Evolutionary conservation across 352 stramenopile genomes (phyloP).

Genomic region (Phytophthora megakarya): DNA sequence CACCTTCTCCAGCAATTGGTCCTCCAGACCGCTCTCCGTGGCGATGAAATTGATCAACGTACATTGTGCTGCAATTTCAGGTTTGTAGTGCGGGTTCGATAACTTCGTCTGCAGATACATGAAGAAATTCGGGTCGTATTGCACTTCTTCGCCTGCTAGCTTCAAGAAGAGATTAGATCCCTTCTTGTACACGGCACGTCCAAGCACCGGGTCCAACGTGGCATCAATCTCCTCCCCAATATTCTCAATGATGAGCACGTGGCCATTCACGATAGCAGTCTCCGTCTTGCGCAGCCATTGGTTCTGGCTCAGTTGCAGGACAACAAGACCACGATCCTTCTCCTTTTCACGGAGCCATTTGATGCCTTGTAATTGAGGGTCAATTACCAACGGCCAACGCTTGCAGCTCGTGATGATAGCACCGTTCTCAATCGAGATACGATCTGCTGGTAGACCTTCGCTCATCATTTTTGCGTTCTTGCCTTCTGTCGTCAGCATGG

Average conservation of each 20-base stretch:
- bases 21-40: conserved; percentile 95
- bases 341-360: conserved; percentile 98
- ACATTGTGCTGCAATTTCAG: conserved; percentile 96
- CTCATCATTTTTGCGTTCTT: conserved; percentile 98
- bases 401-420: conserved; percentile 98
- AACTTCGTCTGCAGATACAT: conserved; percentile 98
- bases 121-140: conserved; percentile 96
- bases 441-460: conserved; percentile 96
- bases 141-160: conserved; percentile 94
- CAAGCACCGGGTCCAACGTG: conserved; percentile 95
- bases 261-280: conserved; percentile 94
- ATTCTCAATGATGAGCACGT: conserved; percentile 98
- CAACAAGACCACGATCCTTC: conserved; percentile 90
- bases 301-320: conserved; percentile 96
- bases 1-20: conserved; percentile 96
- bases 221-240: conserved; percentile 97
- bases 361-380: conserved; percentile 97
- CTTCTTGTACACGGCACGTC: conserved; percentile 96
- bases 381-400: conserved; percentile 97
- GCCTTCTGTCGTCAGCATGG: conserved; percentile 95
- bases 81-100: conserved; percentile 98
- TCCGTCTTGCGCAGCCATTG: conserved; percentile 96
- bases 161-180: conserved; percentile 95
- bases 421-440: conserved; percentile 98
- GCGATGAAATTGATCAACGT: conserved; percentile 99